Percentiles rank a stretch among this genome's conserved stretches.
These are phyloP conservation scores for Plasmodium inui DNA, from an alignment of 169 alveolate genomes.

Conservation along the genomic window DNA sequence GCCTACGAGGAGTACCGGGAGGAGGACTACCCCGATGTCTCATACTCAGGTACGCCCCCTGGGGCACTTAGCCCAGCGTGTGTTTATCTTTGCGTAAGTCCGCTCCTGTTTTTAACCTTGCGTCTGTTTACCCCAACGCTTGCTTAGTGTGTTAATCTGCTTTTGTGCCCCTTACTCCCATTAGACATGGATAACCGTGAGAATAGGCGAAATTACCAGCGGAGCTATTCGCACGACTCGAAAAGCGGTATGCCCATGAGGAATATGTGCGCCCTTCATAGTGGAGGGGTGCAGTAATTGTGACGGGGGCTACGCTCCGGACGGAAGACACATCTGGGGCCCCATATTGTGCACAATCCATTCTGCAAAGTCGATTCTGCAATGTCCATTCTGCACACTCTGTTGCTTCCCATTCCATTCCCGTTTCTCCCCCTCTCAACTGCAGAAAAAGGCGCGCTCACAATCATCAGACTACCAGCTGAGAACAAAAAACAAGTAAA, in stretches of 20 bases:
- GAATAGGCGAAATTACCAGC: constrained; percentile 18
- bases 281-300: background rate
- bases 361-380: background rate
- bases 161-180: background rate
- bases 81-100: background rate
- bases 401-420: background rate
- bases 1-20: constrained; percentile 16
- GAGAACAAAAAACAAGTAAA: constrained; percentile 73
- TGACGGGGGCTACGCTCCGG: background rate
- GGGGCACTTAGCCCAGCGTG: background rate
- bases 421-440: background rate
- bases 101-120: background rate
- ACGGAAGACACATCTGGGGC: background rate
- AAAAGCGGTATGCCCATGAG: constrained; percentile 11
- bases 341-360: background rate
- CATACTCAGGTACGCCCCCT: background rate
- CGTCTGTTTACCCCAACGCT: background rate
- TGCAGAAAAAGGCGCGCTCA: constrained; percentile 64
- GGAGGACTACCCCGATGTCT: background rate
- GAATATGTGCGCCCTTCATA: background rate
- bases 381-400: background rate
- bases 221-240: constrained; percentile 30
- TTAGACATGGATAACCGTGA: constrained; percentile 44
- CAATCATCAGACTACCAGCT: constrained; percentile 64
- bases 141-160: background rate